Conservation (phyloP, 108 stramenopile species). For the Cyclotella choctawhatcheeana region DNA sequence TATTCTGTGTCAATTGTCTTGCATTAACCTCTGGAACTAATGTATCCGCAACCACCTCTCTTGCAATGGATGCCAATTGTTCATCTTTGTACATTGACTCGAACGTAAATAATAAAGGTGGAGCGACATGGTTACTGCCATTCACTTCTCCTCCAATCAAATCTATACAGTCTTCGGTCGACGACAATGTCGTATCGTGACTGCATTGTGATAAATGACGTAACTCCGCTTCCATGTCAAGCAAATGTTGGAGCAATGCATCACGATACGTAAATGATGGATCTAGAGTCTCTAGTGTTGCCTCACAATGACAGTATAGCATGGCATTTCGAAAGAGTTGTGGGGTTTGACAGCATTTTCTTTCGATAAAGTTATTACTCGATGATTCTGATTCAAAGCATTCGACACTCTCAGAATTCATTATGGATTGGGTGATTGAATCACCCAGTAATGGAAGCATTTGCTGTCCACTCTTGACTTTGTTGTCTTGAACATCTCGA, state of each 20-base stretch:
- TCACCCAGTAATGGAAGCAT: slow-evolving; percentile 34
- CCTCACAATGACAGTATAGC: slow-evolving; percentile 82
- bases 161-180: slow-evolving; percentile 46
- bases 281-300: slow-evolving; percentile 69
- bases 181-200: slow-evolving; percentile 17
- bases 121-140: slow-evolving; percentile 24
- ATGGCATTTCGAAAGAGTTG: slow-evolving; percentile 65
- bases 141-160: slow-evolving; percentile 24
- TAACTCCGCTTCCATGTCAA: slow-evolving; percentile 53
- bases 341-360: slow-evolving; percentile 53
- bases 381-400: slow-evolving; percentile 10
- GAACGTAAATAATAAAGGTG: slow-evolving; percentile 61
- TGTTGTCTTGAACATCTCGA: slow-evolving; percentile 1
- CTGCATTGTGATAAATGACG: slow-evolving; percentile 3
- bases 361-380: slow-evolving; percentile 20
- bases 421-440: slow-evolving; percentile 23
- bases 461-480: slow-evolving; percentile 34
- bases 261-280: slow-evolving; percentile 70
- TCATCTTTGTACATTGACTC: slow-evolving; percentile 51
- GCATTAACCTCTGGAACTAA: slow-evolving; percentile 33
- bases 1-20: slow-evolving; percentile 44
- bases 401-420: background rate
- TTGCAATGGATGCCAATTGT: slow-evolving; percentile 31
- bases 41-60: slow-evolving; percentile 29
- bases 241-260: slow-evolving; percentile 59